phyloP scores from a whole-genome alignment of 139 green algal genomes.

The Desmodesmus armatus region DNA sequence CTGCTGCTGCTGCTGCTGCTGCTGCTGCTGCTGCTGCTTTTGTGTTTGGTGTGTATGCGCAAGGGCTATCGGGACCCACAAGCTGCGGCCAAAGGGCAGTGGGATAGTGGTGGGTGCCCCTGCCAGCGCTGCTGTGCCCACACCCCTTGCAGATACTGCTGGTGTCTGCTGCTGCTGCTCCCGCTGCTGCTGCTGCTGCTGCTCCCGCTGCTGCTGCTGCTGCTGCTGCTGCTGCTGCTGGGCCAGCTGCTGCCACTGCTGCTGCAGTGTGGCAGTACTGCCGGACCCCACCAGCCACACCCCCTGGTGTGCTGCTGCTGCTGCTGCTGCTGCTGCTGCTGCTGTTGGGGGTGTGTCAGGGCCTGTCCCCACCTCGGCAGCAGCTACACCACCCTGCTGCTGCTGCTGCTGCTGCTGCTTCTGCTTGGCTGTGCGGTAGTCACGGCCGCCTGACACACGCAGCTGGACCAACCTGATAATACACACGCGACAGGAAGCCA shows the following conservation, averaged over 20 bases:
- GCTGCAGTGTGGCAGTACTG: slow-evolving; percentile 14
- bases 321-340: neutral
- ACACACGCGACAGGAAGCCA: neutral
- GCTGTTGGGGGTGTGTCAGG: neutral
- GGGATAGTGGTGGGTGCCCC: neutral
- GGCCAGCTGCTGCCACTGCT: slow-evolving; percentile 31
- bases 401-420: neutral
- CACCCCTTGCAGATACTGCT: too few species aligned
- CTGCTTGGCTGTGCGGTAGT: slow-evolving; percentile 8
- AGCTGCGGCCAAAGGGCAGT: slow-evolving; percentile 30
- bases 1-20: neutral
- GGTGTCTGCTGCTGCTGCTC: neutral
- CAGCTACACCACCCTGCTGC: neutral
- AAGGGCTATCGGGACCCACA: slow-evolving; percentile 45
- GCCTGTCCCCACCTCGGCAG: neutral
- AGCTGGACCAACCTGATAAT: slow-evolving; percentile 21
- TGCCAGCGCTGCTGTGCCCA: neutral
- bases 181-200: neutral
- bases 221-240: slow-evolving; percentile 31
- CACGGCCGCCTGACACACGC: slow-evolving; percentile 12
- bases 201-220: neutral
- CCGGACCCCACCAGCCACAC: neutral
- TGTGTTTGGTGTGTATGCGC: slow-evolving; percentile 69
- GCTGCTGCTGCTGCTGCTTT: slow-evolving; percentile 50
- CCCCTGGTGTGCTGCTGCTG: neutral